Base-by-base conservation (phyloP, 2,329 filamentous ascomycete species). In the Parastagonospora avenae region DNA sequence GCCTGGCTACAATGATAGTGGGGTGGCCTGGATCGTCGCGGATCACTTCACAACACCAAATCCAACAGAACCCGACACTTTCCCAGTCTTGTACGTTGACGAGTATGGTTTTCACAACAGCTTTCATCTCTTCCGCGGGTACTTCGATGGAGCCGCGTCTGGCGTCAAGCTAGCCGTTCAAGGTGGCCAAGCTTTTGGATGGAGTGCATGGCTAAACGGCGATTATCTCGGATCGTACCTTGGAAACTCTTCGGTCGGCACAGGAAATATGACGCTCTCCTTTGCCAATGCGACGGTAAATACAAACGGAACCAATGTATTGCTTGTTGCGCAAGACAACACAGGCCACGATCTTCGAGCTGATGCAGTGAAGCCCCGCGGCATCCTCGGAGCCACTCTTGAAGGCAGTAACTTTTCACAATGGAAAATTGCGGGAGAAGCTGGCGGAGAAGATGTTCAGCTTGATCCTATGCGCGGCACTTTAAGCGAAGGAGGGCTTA, bases 381-480 rank as follows among this genome's bases (percentile, higher is more conserved):
- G 82, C 4, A 83, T 85, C 57, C 75, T 76, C 40, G 79, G 80
- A 28, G 82, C 81, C 0, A 81, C 77, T 1, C 77, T 84, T 1
- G 36, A 81, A n/a, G 65, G 67, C n/a, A 55, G 57, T 12, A 56
- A 54, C 16, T 85, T 85, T 65, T 77, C 73, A 0, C 75, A 77
- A 8, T 86, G 84, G 84, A 82, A 79, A 63, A 77, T 86, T 16
- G 80, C 82, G 2, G 83, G 84, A 6, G 81, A 79, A 15, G 83
- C 83, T 0, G 82, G 82, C 19, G 77, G 82, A 2, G 75, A 82
- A 46, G 66, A 70, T 0, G 39, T 45, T 8, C 73, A 78, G 48
- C 65, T 86, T 31, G 84, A 86, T 55, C 80, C 81, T 0, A 68
- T 85, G 1, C 78, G 84, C 1, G 82, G 83, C 0, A 76, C 79